Base-by-base conservation (phyloP, 106 monocot genomes). In the Triglochin maritima region DNA sequence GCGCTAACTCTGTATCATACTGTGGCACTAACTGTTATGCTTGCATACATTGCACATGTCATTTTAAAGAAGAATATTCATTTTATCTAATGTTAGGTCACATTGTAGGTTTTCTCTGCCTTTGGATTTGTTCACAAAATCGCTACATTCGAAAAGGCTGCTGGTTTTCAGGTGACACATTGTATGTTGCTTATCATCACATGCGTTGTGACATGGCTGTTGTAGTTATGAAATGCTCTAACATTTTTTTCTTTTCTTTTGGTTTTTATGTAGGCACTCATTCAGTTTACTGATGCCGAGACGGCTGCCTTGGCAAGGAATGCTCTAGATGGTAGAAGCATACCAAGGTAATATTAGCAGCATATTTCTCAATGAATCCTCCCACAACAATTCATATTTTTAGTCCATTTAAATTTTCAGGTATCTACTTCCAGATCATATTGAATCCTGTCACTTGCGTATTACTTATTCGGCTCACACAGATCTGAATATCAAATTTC, bases 401-500 rank as follows among this genome's bases (percentile, higher is more conserved):
- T 54, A 45, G 11, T 63, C 42, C 17, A 44, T 4, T 71, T 70
- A 51, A 62, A 44, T 17, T 72, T 76, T 45, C 70, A 98, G 96
- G 59, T 98, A 98, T 60, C 75, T 98, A 63, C 96, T 98, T 65
- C 96, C 88, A 48, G 96, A 91, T 44, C 90, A 98, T 77, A 77
- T 98, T 17, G 60, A 47, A 9, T 69, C 90, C 6, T 98, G 96
- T 71, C 84, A 88, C 71, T 46, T 98, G 78, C 91, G 91, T 16
- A 98, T 98, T 44, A 82, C 85, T 3, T 98, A 77, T 72, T 98
- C 96, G 16, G 96, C 91, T n/a, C 96, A 98, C 57, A 98, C 84
- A 62, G 96, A 98, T 82, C 72, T 98, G 71, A 98, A 88, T 68
- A 92, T 98, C 61, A 98, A 98, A 72, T 98, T 98, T 79, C 96